Evolutionary conservation across 176 grass and related monocot species (phyloP).

Genomic region (Hsuehochloa calcarea): DNA sequence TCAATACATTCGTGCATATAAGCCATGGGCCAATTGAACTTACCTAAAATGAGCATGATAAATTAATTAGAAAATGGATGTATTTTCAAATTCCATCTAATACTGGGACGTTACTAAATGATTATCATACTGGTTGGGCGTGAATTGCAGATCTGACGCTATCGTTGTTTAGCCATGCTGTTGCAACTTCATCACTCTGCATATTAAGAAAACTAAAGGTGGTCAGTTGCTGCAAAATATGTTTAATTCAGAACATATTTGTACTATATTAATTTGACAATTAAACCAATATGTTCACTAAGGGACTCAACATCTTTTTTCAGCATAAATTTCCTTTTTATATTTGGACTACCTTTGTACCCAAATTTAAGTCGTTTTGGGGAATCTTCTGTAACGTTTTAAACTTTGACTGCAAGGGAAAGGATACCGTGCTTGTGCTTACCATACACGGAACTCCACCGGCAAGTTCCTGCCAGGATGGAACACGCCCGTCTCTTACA

Average conservation of each 20-base stretch:
- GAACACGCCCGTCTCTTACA: slow-evolving; percentile 72
- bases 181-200: slow-evolving; percentile 85
- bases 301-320: not conserved
- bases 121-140: slow-evolving; percentile 65
- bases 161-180: slow-evolving; percentile 75
- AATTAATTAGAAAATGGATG: not conserved
- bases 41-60: slow-evolving; percentile 43
- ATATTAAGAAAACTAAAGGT: slow-evolving; percentile 13
- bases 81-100: not conserved
- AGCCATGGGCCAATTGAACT: slow-evolving; percentile 61
- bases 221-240: not conserved
- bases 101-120: not conserved
- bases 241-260: not conserved
- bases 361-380: not conserved
- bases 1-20: slow-evolving; percentile 49
- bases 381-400: not conserved
- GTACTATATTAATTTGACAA: not conserved
- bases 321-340: not conserved
- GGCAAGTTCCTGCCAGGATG: slow-evolving; percentile 81
- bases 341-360: not conserved
- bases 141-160: slow-evolving; percentile 85
- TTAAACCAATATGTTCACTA: not conserved
- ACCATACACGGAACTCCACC: slow-evolving; percentile 77
- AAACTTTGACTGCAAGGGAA: not conserved
- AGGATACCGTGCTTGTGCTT: slow-evolving; percentile 6